Percentiles rank a stretch among this genome's conserved stretches.
These are phyloP conservation scores for Solanum corneliomulleri DNA, from an alignment of 257 asterid species.

Conservation along the genomic window DNA sequence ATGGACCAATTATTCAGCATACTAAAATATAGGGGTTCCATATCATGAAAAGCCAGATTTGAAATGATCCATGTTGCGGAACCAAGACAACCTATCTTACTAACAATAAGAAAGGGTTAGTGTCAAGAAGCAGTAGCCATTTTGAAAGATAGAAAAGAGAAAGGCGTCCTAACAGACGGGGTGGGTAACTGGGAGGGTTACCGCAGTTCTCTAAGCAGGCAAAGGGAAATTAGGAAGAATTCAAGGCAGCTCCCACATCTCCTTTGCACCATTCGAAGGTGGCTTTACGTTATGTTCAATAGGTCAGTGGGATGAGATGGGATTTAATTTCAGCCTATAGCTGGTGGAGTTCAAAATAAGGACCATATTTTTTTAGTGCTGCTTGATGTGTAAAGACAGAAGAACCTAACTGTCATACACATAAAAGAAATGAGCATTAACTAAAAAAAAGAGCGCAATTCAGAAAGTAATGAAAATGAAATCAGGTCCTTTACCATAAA, in stretches of 20 bases:
- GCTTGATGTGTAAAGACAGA: background rate
- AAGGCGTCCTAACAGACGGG: no score
- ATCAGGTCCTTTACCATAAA: conserved; percentile 69
- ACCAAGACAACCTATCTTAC: background rate
- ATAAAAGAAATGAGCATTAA: background rate
- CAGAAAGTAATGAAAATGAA: background rate
- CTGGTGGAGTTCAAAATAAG: background rate
- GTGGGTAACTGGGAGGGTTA: no score
- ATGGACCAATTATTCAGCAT: background rate
- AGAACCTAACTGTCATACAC: background rate
- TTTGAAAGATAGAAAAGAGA: background rate
- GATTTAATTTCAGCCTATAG: background rate
- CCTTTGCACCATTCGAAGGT: background rate
- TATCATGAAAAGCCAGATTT: no score
- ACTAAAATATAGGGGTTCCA: background rate
- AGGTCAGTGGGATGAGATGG: background rate
- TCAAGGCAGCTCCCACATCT: background rate
- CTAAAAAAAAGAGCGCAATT: background rate
- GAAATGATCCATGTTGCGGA: background rate
- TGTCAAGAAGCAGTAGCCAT: background rate
- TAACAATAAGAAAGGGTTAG: background rate
- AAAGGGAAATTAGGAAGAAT: background rate
- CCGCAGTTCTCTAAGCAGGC: background rate
- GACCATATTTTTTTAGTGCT: background rate
- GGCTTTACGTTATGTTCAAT: background rate